Evolutionary conservation across 1,284 basidiomycete genomes (phyloP).

Genomic region (Sporisorium reilianum): DNA sequence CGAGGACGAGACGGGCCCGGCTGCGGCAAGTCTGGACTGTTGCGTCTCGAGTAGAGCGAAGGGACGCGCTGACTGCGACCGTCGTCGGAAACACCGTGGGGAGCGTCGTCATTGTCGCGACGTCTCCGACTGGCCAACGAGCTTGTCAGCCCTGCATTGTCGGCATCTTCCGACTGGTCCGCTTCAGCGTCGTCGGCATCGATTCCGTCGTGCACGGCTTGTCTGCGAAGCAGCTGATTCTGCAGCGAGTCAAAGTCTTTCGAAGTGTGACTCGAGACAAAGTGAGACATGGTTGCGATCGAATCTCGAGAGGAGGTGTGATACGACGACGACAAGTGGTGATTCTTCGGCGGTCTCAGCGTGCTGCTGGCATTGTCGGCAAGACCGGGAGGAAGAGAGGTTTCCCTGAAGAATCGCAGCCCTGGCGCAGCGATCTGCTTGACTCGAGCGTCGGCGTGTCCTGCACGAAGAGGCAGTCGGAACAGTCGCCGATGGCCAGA

Average conservation of each 20-base stretch:
- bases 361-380: constrained; percentile 20
- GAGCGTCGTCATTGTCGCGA: constrained; percentile 19
- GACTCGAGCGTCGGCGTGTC: not conserved
- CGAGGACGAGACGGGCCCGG: constrained; percentile 37
- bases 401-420: not conserved
- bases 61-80: constrained; percentile 26
- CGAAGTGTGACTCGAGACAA: constrained; percentile 59
- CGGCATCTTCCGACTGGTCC: constrained; percentile 19
- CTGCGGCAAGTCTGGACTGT: constrained; percentile 42
- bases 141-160: constrained; percentile 10
- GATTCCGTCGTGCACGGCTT: constrained; percentile 36
- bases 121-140: constrained; percentile 34
- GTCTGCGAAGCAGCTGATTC: constrained; percentile 58
- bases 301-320: not conserved
- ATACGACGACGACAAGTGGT: not conserved
- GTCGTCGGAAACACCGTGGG: constrained; percentile 14
- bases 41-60: constrained; percentile 51
- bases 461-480: not conserved
- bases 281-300: constrained; percentile 60
- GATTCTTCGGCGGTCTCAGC: not conserved
- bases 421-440: not conserved
- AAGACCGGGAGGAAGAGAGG: constrained; percentile 7
- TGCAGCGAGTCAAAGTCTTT: constrained; percentile 63
- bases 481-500: not conserved
- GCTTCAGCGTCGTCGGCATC: constrained; percentile 20